These are phyloP conservation scores for Waltiozyma sp. DNA, from an alignment of 1,139 yeast genomes.

Conservation along the genomic window DNA sequence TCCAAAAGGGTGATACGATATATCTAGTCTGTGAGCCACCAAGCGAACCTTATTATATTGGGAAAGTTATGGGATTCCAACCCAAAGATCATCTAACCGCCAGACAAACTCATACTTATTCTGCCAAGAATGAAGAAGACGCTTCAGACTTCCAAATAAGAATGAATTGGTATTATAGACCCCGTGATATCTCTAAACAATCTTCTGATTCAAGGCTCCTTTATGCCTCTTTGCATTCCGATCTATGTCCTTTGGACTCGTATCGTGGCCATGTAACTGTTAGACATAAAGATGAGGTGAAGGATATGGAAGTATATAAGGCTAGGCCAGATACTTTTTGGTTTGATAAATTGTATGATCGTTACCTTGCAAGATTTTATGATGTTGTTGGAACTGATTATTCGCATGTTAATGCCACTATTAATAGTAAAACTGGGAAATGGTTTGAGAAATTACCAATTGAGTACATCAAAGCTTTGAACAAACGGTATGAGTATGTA, in stretches of 20 bases:
- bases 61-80: constrained; percentile 71
- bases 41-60: constrained; percentile 89
- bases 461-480: constrained; percentile 50
- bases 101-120: constrained; percentile 2
- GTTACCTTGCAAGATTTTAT: constrained; percentile 76
- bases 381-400: constrained; percentile 69
- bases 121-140: constrained; percentile 16
- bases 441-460: constrained; percentile 20
- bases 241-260: constrained; percentile 66
- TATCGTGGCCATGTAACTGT: constrained; percentile 72
- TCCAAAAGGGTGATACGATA: constrained; percentile 46
- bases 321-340: constrained; percentile 62
- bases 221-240: constrained; percentile 82
- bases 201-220: constrained; percentile 64
- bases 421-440: too few relatives aligned
- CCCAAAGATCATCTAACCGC: constrained; percentile 20
- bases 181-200: constrained; percentile 67
- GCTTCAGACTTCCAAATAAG: constrained; percentile 49
- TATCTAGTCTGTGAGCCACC: constrained; percentile 90
- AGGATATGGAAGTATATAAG: constrained; percentile 41
- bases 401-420: constrained; percentile 6
- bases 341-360: constrained; percentile 77
- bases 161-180: constrained; percentile 89
- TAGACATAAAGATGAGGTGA: constrained; percentile 54
- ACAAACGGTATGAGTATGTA: constrained; percentile 60